phyloP scores from a whole-genome alignment of 768 basidiomycete species.

The Daedaleopsis sinensis region DNA sequence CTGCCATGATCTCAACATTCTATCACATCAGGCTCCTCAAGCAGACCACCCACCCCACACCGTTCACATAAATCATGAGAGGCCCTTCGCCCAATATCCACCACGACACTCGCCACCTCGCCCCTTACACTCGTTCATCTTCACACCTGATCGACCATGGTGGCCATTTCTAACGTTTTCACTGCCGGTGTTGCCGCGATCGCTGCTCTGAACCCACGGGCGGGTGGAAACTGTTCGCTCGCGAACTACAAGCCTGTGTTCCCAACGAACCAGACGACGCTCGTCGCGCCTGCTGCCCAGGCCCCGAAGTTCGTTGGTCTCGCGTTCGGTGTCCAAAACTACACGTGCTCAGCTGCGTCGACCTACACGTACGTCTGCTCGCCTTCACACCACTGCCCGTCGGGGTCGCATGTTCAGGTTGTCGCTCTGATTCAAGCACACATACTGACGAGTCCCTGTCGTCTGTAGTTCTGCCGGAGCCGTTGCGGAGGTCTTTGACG shows the following conservation, averaged over 20 bases:
- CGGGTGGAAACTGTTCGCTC: slow-evolving; percentile 4
- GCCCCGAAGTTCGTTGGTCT: slow-evolving; percentile 44
- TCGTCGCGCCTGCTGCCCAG: slow-evolving; percentile 42
- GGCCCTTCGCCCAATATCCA: no score
- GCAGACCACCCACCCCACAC: no score
- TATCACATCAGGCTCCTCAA: no score
- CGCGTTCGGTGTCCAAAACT: slow-evolving; percentile 56
- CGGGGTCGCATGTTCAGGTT: no score
- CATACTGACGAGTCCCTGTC: not conserved
- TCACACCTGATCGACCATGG: slow-evolving; percentile 12
- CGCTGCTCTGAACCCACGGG: not conserved
- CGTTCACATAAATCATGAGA: no score
- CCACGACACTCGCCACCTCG: no score
- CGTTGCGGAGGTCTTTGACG: slow-evolving; percentile 37
- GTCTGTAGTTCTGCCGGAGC: slow-evolving; percentile 45
- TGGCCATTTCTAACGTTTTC: slow-evolving; percentile 16
- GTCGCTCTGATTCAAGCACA: no score
- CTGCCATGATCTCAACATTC: no score
- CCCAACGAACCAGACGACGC: slow-evolving; percentile 33
- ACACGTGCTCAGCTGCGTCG: slow-evolving; percentile 46
- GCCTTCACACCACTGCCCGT: not conserved
- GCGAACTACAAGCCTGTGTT: slow-evolving; percentile 27
- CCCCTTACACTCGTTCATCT: not conserved
- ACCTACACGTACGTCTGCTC: slow-evolving; percentile 44
- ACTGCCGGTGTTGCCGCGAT: slow-evolving; percentile 13